A percentile compares a stretch with the other conserved stretches of the same genome.
Conservation (phyloP, 2,329 filamentous ascomycete genomes). For the Pyrenochaeta sp. region DNA sequence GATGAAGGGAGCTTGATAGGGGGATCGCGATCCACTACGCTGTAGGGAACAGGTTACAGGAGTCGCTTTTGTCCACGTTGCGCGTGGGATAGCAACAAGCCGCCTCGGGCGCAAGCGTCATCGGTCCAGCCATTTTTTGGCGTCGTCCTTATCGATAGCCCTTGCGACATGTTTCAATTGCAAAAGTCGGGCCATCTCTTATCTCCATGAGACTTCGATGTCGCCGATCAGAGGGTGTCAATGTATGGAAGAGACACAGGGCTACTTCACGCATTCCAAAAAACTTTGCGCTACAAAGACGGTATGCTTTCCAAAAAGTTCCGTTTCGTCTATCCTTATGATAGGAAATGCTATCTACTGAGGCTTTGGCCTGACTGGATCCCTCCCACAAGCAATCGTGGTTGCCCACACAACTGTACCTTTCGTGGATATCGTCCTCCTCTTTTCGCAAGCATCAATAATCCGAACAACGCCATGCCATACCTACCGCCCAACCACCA, state of each 20-base stretch:
- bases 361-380: conserved; percentile 6
- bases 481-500: conserved; percentile 11
- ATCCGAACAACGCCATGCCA: conserved; percentile 25
- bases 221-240: too few relatives aligned
- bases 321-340: conserved; percentile 11
- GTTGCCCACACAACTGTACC: conserved; percentile 24
- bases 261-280: too few relatives aligned
- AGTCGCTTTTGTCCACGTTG: conserved; percentile 25
- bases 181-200: neutral
- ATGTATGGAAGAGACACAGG: too few relatives aligned
- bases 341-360: conserved; percentile 31
- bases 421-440: conserved; percentile 27
- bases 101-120: conserved; percentile 17
- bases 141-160: conserved; percentile 3
- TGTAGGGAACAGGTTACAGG: conserved; percentile 6
- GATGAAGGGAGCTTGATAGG: neutral
- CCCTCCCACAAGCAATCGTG: conserved; percentile 10
- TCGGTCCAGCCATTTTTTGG: conserved; percentile 5
- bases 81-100: conserved; percentile 17
- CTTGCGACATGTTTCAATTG: neutral
- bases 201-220: too few relatives aligned
- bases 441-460: conserved; percentile 18
- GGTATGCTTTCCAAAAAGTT: neutral
- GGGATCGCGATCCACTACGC: neutral
- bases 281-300: neutral